Percentiles rank a stretch among this genome's conserved stretches.
Conservation (phyloP, 2,329 filamentous ascomycete species). For the Blumeria graminis region DNA sequence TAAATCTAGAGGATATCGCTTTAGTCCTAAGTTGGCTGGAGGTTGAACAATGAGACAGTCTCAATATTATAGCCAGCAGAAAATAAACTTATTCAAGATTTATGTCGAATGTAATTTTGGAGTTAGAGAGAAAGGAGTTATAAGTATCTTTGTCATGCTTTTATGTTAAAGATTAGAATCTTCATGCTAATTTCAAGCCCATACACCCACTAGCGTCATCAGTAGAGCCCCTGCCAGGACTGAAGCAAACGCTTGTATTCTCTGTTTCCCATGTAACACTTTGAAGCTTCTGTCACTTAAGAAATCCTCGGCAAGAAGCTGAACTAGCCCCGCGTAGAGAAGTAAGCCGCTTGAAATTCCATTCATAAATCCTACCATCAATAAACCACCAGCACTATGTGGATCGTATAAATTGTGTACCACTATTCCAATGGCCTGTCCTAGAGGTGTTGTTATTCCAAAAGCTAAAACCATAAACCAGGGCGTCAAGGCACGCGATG, state of each 20-base stretch:
- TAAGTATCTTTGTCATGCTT: too few relatives aligned
- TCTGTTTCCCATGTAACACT: conserved; percentile 28
- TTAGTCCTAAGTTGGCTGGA: too few relatives aligned
- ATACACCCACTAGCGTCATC: conserved; percentile 45
- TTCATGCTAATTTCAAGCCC: conserved; percentile 19
- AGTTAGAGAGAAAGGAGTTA: too few relatives aligned
- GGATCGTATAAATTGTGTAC: conserved; percentile 65
- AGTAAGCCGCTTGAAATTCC: conserved; percentile 60
- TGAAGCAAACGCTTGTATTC: conserved; percentile 35
- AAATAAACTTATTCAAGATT: too few relatives aligned
- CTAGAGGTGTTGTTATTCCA: conserved; percentile 54
- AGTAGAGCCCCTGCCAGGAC: conserved; percentile 34
- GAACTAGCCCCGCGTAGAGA: conserved; percentile 61
- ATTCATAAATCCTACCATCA: conserved; percentile 75
- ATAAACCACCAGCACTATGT: conserved; percentile 45
- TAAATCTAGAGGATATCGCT: too few relatives aligned
- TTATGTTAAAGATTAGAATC: too few relatives aligned
- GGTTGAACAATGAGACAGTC: too few relatives aligned
- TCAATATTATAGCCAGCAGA: too few relatives aligned
- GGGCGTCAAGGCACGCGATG: conserved; percentile 46
- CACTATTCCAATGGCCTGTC: conserved; percentile 58
- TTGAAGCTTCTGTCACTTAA: conserved; percentile 44
- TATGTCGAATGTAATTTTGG: too few relatives aligned
- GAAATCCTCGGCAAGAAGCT: conserved; percentile 69
- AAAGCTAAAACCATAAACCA: conserved; percentile 62